Evolutionary conservation across 2,329 filamentous ascomycete species (phyloP).

Genomic region (Madurella mycetomatis): DNA sequence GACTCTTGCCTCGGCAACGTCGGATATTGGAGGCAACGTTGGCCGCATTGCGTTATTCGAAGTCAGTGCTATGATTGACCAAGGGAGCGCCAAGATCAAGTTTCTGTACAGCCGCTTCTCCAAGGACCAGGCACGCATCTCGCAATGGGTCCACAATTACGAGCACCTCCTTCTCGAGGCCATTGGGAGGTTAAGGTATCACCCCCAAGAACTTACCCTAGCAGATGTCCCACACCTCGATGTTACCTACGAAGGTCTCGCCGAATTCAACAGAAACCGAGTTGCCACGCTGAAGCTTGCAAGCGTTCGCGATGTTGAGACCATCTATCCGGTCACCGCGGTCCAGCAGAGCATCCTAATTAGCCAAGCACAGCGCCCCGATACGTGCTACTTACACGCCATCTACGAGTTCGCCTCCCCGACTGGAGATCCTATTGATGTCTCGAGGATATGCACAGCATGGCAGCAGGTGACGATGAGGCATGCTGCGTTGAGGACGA

Average conservation of each 20-base stretch:
- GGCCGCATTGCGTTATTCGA: slow-evolving; percentile 50
- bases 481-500: slow-evolving; percentile 44
- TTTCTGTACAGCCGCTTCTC: slow-evolving; percentile 42
- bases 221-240: slow-evolving; percentile 47
- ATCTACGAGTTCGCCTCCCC: slow-evolving; percentile 45
- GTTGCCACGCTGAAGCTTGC: slow-evolving; percentile 38
- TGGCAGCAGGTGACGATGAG: slow-evolving; percentile 47
- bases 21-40: slow-evolving; percentile 43
- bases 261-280: slow-evolving; percentile 40
- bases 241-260: slow-evolving; percentile 43
- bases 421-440: slow-evolving; percentile 38
- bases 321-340: slow-evolving; percentile 44
- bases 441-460: slow-evolving; percentile 42
- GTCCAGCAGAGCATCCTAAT: slow-evolving; percentile 48
- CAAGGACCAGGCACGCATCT: slow-evolving; percentile 40
- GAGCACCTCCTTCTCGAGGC: slow-evolving; percentile 44
- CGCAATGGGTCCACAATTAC: slow-evolving; percentile 44
- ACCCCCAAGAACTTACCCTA: slow-evolving; percentile 45
- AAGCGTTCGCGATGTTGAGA: slow-evolving; percentile 44
- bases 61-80: slow-evolving; percentile 44
- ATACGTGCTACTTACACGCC: slow-evolving; percentile 41
- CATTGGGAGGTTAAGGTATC: slow-evolving; percentile 38
- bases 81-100: slow-evolving; percentile 42
- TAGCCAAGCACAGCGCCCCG: slow-evolving; percentile 39
- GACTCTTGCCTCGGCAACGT: slow-evolving; percentile 35